A percentile compares a stretch with the other conserved stretches of the same genome.
These are phyloP conservation scores for Zychaea mexicana DNA, from an alignment of 371 early-diverging fungal genomes.

Conservation along the genomic window DNA sequence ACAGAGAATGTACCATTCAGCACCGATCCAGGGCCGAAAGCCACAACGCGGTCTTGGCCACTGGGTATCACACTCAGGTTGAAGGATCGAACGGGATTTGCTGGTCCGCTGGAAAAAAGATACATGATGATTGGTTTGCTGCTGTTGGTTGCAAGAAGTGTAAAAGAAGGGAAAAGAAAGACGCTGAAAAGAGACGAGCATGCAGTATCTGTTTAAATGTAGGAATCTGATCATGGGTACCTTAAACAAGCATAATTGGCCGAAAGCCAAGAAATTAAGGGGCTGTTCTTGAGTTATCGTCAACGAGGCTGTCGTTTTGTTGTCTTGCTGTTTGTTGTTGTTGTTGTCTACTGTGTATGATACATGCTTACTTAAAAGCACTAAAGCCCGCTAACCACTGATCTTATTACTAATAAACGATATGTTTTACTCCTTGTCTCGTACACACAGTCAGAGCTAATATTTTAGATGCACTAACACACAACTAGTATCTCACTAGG, in stretches of 20 bases:
- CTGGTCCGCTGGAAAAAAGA: conserved; percentile 21
- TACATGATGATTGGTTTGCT: background rate
- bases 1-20: conserved; percentile 39
- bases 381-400: too few relatives aligned
- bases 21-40: conserved; percentile 47
- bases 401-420: too few relatives aligned
- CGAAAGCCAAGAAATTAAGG: background rate
- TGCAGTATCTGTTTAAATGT: background rate
- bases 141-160: background rate
- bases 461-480: too few relatives aligned
- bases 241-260: too few relatives aligned
- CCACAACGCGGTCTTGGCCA: conserved; percentile 33
- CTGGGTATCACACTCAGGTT: conserved; percentile 27
- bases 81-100: conserved; percentile 27
- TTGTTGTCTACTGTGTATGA: background rate
- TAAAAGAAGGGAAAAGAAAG: background rate
- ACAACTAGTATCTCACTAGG: too few relatives aligned
- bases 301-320: too few relatives aligned
- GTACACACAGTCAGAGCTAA: too few relatives aligned
- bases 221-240: background rate
- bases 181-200: conserved; percentile 1
- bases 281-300: too few relatives aligned
- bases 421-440: too few relatives aligned
- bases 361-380: too few relatives aligned
- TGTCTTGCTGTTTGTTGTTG: too few relatives aligned